Base-by-base conservation (phyloP, 108 stramenopile species). In the Nannochloropsis gaditana region DNA sequence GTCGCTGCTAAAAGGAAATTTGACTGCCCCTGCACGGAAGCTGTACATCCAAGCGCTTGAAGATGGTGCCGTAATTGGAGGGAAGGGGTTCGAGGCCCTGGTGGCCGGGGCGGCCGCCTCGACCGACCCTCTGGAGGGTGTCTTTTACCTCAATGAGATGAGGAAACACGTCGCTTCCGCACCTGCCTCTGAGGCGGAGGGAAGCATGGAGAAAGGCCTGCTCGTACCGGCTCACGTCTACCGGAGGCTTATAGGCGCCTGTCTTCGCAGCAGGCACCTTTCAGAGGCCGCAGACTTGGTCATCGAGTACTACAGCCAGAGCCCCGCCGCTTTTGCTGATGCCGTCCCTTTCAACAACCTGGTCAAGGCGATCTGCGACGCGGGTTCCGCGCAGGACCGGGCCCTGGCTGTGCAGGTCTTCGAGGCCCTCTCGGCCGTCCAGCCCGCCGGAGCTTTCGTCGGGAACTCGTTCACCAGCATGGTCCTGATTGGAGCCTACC, bases 401-500 rank as follows among this genome's bases (percentile, higher is more conserved):
- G n/a, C 59, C 0, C 8, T 73, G 8, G 59, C 59, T 15, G 59
- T 73, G 59, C 59, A n/a, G 15, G 59, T 73, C 19, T 73, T n/a
- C n/a, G 59, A 73, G 59, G 59, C 59, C 59, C 15, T 73, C 15
- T 15, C n/a, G n/a, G 59, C 59, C 19, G 4, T n/a, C 19, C 59
- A 73, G 5, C 19, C 4, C n/a, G 59, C 5, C 5, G 8, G n/a
- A 2, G 59, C n/a, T n/a, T 73, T 73, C 6, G 5, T 73, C 19
- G 59, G 59, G 15, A 73, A 73, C 59, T n/a, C 19, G 19, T 73
- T 6, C 59, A 73, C 59, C 4, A 73, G 59, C 6, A 73, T 73
- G 59, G n/a, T 73, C n/a, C 59, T 73, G 59, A 73, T 73, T 73
- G 59, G 59, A n/a, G 59, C 59, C 3, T 73, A 73, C n/a, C 59